Evolutionary conservation across 2,329 filamentous ascomycete species (phyloP), one percentile per base, ranked within the genome.

Genomic region (Colletotrichum sp.): DNA sequence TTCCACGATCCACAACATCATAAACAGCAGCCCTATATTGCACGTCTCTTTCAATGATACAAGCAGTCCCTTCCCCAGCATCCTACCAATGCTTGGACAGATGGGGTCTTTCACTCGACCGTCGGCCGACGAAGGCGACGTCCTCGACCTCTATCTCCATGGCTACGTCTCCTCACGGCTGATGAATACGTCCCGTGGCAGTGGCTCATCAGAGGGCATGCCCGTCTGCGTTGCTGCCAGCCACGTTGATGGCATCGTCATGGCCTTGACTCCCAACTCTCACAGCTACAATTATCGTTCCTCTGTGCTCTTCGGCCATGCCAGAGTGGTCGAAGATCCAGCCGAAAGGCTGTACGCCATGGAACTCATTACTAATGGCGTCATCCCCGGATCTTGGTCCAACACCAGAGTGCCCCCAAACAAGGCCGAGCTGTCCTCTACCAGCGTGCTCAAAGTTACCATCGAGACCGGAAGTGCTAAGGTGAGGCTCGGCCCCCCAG

Each of bases 281-380:
- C 94, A 97, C 86, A 94, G 90, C 84, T 96, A 95, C 86, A 96
- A 97, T 86, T 98, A 97, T 85, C 94, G 94, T 75, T 95, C 92
- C 51, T 94, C 93, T 13, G 86, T 95, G 11, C 87, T 97, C 15
- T 95, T 96, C 79, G 95, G 95, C 2, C 90, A 92, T 80, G 95
- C 93, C 1, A 86, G 83, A 11, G 82, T 93, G 3, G 93, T 98
- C 8, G 89, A 90, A 3, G 90, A 93, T 74, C 82, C 84, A 0
- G 89, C 88, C 4, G 95, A 98, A 85, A 94, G 94, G 80, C 81
- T 94, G 7, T 97, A 90, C 84, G 95, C 94, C 9, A 93, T 98
- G 91, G 85, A 92, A 78, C 85, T 94, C 71, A 93, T 98, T 80
- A 97, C 95, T 3, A 89, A 98, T 81, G 88, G 89, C 47, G 91